phyloP scores from a whole-genome alignment of 2,329 filamentous ascomycete genomes.

The Grosmannia serpens region DNA sequence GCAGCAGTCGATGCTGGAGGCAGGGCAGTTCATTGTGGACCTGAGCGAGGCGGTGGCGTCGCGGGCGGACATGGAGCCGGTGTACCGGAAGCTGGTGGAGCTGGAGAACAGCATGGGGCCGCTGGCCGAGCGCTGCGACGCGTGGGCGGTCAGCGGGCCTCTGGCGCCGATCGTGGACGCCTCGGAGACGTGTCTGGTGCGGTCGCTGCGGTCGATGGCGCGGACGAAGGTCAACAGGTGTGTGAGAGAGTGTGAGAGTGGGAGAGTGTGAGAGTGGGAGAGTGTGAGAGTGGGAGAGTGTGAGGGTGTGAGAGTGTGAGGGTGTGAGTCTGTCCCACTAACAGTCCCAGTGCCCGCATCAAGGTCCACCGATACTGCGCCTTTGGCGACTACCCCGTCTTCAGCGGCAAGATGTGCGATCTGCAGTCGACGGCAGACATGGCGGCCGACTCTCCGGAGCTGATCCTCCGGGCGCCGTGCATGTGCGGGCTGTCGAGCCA shows the following conservation, averaged over 20 bases:
- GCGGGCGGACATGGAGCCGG: conserved; percentile 24
- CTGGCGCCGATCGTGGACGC: conserved; percentile 24
- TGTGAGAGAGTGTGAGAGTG: too few species aligned
- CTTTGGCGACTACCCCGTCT: conserved; percentile 38
- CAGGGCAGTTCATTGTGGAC: conserved; percentile 36
- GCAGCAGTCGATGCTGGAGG: conserved; percentile 34
- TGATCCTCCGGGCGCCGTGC: conserved; percentile 22
- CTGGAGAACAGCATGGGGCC: conserved; percentile 27
- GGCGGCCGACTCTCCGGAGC: conserved; percentile 16
- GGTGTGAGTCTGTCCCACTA: too few species aligned
- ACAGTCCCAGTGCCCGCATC: conserved; percentile 29
- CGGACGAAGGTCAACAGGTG: conserved; percentile 39
- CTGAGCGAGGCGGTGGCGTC: conserved; percentile 29
- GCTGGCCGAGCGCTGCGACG: conserved; percentile 23
- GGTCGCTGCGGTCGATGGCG: conserved; percentile 33
- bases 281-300: too few species aligned
- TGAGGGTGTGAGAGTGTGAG: too few species aligned
- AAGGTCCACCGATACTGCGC: conserved; percentile 40
- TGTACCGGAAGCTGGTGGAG: conserved; percentile 29
- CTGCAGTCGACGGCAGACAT: conserved; percentile 22
- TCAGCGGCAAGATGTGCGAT: conserved; percentile 37
- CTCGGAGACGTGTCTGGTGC: conserved; percentile 28
- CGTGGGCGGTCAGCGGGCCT: conserved; percentile 22
- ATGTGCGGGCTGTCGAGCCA: conserved; percentile 17
- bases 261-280: too few species aligned